phyloP scores from a whole-genome alignment of 495 filamentous ascomycete species.

The Daldinia vernicosa region DNA sequence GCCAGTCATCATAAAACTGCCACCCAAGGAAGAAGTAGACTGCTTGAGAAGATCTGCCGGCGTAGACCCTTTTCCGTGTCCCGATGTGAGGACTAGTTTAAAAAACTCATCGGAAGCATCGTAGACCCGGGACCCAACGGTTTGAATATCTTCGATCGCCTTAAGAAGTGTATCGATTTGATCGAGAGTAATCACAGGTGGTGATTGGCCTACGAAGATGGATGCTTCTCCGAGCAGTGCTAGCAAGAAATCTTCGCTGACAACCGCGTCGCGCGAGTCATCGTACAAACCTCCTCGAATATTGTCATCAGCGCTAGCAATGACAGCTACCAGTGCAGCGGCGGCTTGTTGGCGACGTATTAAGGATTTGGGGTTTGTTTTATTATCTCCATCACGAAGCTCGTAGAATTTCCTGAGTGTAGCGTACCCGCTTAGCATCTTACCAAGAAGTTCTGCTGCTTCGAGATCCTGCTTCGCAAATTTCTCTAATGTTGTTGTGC shows the following conservation, averaged over 20 bases:
- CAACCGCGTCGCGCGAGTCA: constrained; percentile 75
- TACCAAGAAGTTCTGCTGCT: constrained; percentile 80
- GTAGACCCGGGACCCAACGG: constrained; percentile 74
- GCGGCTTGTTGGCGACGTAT: constrained; percentile 73
- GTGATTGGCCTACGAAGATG: constrained; percentile 71
- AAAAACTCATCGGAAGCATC: constrained; percentile 76
- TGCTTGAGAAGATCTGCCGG: constrained; percentile 74
- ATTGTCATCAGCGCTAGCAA: constrained; percentile 83
- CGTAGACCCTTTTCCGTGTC: constrained; percentile 57
- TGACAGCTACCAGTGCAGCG: constrained; percentile 76
- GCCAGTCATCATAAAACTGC: constrained; percentile 70
- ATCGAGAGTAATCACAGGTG: constrained; percentile 62
- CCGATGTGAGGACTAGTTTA: constrained; percentile 59
- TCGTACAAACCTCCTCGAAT: constrained; percentile 90
- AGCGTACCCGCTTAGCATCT: constrained; percentile 88
- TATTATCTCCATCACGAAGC: constrained; percentile 72
- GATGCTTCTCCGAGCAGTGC: constrained; percentile 83
- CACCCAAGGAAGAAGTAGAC: constrained; percentile 64
- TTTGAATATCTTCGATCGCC: constrained; percentile 83
- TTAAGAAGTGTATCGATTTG: constrained; percentile 81
- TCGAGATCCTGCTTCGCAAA: constrained; percentile 74
- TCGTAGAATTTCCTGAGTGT: constrained; percentile 88
- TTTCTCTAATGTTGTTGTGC: constrained; percentile 69
- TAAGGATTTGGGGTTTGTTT: constrained; percentile 41
- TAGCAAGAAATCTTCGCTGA: constrained; percentile 86